Evolutionary conservation across 2,329 filamentous ascomycete genomes (phyloP), one percentile per base, ranked within the genome.

Genomic region (Camptophora hylomeconis): DNA sequence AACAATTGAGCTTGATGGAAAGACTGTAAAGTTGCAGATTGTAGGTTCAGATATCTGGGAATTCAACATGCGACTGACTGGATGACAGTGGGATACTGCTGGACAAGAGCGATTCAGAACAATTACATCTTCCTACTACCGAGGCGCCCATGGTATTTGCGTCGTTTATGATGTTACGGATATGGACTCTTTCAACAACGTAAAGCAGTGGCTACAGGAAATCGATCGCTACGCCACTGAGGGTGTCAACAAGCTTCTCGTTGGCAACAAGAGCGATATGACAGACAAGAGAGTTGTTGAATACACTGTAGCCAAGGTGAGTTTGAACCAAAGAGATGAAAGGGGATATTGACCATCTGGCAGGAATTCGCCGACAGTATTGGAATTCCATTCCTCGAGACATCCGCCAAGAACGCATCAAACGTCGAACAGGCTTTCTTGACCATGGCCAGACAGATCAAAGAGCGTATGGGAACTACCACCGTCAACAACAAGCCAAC

Each of bases 251-350:
- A 98, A 98, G 73, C 72, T 98, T 45, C 76, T 98, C 39, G 87
- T 98, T 40, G 89, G 89, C 54, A 98, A 98, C 80, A 98, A 98
- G 80, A 93, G 84, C 64, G 89, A 98, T 80, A 95, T 98, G 84
- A 76, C 87, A 36, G 89, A 98, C 66, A 98, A 98, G 80, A 98
- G 95, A 71, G 89, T 95, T 21, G 89, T 98, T 39, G 89, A 98
- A 61, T 98, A 98, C 73, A 92, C 84, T 42, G 89, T 95, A 46
- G 89, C 89, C 48, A 98, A 98, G 82, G 89, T 94, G 67, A 37
- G 70, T 50, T 25, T 18, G 10, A 6, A 15, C 16, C 9, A 15
- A 7, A 13, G 8, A n/a, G n/a, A n/a, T n/a, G n/a, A n/a, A n/a
- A n/a, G n/a, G n/a, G n/a, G 17, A 28, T 34, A 28, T 32, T 39